A percentile compares a stretch with the other conserved stretches of the same genome.
Conservation (phyloP, 2,329 filamentous ascomycete genomes). For the Diaporthe citrichinensis region DNA sequence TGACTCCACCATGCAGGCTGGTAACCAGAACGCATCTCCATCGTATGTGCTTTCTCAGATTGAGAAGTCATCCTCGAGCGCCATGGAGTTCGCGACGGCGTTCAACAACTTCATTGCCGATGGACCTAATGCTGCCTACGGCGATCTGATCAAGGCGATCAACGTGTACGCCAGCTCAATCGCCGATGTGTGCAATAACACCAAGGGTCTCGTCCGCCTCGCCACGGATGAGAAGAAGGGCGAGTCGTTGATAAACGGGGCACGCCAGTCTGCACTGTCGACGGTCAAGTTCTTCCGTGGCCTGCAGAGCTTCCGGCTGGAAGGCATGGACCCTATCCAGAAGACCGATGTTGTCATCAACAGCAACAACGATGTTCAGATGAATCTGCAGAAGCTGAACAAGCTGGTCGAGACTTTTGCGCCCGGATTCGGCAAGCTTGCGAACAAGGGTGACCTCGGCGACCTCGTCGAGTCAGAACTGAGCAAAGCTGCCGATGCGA, state of each 20-base stretch:
- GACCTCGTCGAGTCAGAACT: slow-evolving; percentile 94
- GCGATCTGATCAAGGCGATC: slow-evolving; percentile 93
- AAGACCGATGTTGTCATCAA: slow-evolving; percentile 98
- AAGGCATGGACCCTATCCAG: slow-evolving; percentile 89
- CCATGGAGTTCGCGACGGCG: slow-evolving; percentile 96
- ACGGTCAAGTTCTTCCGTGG: slow-evolving; percentile 96
- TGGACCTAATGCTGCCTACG: slow-evolving; percentile 89
- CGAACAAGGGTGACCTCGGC: slow-evolving; percentile 86
- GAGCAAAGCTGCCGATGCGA: slow-evolving; percentile 93
- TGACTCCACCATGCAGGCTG: slow-evolving; percentile 97
- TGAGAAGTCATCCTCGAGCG: slow-evolving; percentile 93
- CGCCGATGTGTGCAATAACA: slow-evolving; percentile 94
- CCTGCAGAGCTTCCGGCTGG: slow-evolving; percentile 92
- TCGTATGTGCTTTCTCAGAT: slow-evolving; percentile 96
- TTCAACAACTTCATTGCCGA: slow-evolving; percentile 99
- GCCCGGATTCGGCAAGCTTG: slow-evolving; percentile 86
- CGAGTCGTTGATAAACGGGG: slow-evolving; percentile 85
- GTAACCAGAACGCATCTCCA: slow-evolving; percentile 97
- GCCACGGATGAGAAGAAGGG: slow-evolving; percentile 96
- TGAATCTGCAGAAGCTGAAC: slow-evolving; percentile 92
- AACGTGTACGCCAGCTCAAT: slow-evolving; percentile 92
- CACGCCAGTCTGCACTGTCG: slow-evolving; percentile 85
- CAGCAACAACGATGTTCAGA: slow-evolving; percentile 95
- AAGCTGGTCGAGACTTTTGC: slow-evolving; percentile 94
- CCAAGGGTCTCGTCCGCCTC: slow-evolving; percentile 93